Percentiles rank a stretch among this genome's conserved stretches.
These are phyloP conservation scores for Cucumis melo DNA, from an alignment of 306 rosid genomes.

Conservation along the genomic window DNA sequence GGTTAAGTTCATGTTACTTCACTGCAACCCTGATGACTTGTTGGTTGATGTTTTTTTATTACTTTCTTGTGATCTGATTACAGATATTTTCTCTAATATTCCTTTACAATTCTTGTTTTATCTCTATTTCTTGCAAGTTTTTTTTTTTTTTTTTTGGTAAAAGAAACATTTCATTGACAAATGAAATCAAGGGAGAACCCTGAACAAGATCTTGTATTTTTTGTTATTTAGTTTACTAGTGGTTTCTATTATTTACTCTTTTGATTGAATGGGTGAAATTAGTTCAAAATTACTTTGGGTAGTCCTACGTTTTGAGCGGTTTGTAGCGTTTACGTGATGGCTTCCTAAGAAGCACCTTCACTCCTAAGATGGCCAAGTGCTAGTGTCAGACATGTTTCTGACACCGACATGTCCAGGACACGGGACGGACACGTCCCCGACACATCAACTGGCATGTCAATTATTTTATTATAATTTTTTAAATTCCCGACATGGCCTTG, in stretches of 20 bases:
- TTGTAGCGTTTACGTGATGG: neutral
- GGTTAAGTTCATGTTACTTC: neutral
- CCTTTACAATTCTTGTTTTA: neutral
- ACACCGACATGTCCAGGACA: too few species aligned
- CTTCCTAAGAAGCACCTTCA: neutral
- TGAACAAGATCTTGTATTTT: neutral
- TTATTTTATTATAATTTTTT: too few species aligned
- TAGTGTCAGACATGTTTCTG: too few species aligned
- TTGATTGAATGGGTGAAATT: neutral
- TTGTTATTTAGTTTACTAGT: neutral
- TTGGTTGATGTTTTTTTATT: neutral
- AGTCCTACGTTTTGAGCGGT: neutral
- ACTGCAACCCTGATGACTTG: neutral
- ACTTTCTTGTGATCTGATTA: neutral
- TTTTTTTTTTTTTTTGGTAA: too few species aligned
- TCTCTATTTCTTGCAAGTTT: neutral
- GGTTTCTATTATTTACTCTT: neutral
- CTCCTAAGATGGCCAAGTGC: too few species aligned
- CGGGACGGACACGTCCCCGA: too few species aligned
- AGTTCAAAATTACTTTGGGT: neutral
- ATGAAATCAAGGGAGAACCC: too few species aligned
- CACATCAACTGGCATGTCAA: too few species aligned
- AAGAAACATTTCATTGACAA: too few species aligned
- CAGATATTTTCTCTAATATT: neutral
- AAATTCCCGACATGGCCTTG: too few species aligned